These are phyloP conservation scores for Pythium scleroteichum DNA, from an alignment of 352 stramenopile species.

Conservation along the genomic window DNA sequence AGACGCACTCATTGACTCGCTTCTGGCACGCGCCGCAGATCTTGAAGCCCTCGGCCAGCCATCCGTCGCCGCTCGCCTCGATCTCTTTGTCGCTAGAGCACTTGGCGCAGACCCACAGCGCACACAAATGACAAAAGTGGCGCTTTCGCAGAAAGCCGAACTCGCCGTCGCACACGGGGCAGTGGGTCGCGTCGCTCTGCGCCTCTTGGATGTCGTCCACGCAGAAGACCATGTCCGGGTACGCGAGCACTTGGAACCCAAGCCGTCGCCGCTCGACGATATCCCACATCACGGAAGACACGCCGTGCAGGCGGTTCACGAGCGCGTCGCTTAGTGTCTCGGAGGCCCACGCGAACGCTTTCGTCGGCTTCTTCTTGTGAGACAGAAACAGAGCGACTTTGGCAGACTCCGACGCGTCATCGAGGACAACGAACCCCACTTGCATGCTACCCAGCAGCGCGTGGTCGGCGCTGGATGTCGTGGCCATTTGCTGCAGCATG, in stretches of 20 bases:
- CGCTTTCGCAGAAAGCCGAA: constrained; percentile 52
- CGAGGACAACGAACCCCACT: constrained; percentile 9
- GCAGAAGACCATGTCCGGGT: constrained; percentile 26
- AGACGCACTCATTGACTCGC: constrained; percentile 56
- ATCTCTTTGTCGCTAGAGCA: constrained; percentile 48
- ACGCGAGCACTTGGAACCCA: constrained; percentile 46
- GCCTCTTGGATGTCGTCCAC: constrained; percentile 8
- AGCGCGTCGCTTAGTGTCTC: constrained; percentile 41
- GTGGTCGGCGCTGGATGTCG: constrained; percentile 3
- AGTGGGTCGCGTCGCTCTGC: constrained; percentile 26
- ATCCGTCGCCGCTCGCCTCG: constrained; percentile 39
- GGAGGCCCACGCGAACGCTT: constrained; percentile 1
- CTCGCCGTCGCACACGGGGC: constrained; percentile 40
- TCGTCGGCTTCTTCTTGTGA: constrained; percentile 4
- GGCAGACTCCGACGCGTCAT: neutral
- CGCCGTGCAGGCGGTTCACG: constrained; percentile 32
- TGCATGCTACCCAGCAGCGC: constrained; percentile 6
- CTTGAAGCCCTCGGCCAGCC: constrained; percentile 39
- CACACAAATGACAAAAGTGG: constrained; percentile 59
- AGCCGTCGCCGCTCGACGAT: constrained; percentile 55
- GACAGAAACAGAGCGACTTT: constrained; percentile 9
- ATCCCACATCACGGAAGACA: constrained; percentile 4
- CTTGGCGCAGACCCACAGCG: constrained; percentile 54
- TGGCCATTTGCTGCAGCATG: constrained; percentile 18
- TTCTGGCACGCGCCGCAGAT: constrained; percentile 51